Conservation (phyloP, 306 rosid genomes). For the Trifolium subterraneum region DNA sequence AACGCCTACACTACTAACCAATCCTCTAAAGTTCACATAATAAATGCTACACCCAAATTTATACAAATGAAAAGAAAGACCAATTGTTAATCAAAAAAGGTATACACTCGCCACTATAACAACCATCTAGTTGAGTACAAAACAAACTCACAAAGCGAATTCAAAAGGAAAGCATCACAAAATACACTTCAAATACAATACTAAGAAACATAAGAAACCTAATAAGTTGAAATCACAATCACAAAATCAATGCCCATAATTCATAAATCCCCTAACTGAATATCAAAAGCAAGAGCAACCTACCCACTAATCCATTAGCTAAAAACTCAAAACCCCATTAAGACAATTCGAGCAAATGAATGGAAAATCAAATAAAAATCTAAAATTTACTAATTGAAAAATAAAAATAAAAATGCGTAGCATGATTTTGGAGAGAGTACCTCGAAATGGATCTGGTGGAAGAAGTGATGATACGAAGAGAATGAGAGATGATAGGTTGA, state of each 20-base stretch:
- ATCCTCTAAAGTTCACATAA: slow-evolving; percentile 1
- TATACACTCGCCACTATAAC: neutral
- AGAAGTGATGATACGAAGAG: slow-evolving; percentile 62
- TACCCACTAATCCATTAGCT: neutral
- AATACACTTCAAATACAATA: slow-evolving; percentile 14
- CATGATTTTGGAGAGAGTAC: slow-evolving; percentile 43
- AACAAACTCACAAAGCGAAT: slow-evolving; percentile 13
- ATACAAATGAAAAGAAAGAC: neutral
- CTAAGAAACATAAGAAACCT: neutral
- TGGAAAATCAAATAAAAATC: slow-evolving; percentile 6
- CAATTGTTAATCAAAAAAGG: neutral
- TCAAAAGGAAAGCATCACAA: slow-evolving; percentile 19
- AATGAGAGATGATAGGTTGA: slow-evolving; percentile 68
- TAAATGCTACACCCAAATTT: neutral
- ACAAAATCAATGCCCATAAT: neutral
- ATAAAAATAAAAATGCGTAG: neutral
- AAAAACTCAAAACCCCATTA: neutral
- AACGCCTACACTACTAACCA: slow-evolving; percentile 1
- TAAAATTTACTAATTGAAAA: neutral
- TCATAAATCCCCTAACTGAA: neutral
- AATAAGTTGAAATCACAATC: slow-evolving; percentile 26
- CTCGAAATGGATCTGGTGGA: slow-evolving; percentile 67
- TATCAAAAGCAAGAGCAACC: neutral
- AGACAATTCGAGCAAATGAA: neutral
- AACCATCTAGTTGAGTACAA: slow-evolving; percentile 29